These are phyloP conservation scores for Penicillium sp. DNA, from an alignment of 2,329 filamentous ascomycete genomes.

Conservation along the genomic window DNA sequence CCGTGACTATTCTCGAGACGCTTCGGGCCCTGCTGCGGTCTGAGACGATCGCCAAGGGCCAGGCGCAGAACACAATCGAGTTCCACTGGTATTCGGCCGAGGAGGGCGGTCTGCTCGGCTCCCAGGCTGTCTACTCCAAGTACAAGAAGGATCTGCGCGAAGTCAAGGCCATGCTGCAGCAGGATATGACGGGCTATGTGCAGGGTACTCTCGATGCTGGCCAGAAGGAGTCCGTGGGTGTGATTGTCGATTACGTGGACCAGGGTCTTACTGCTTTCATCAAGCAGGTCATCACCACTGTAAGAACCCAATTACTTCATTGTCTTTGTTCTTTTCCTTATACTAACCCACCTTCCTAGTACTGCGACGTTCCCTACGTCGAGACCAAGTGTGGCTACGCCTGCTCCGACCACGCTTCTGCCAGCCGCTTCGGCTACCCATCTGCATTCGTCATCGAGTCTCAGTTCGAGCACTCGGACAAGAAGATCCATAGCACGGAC, in stretches of 20 bases:
- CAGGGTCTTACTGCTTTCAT: slow-evolving; percentile 81
- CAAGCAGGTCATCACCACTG: slow-evolving; percentile 77
- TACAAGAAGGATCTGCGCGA: slow-evolving; percentile 74
- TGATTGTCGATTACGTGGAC: slow-evolving; percentile 87
- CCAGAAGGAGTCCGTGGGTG: slow-evolving; percentile 80
- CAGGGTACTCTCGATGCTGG: slow-evolving; percentile 81
- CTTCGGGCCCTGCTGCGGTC: slow-evolving; percentile 77
- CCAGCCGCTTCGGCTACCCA: slow-evolving; percentile 66
- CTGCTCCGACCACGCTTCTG: slow-evolving; percentile 70
- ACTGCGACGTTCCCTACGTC: slow-evolving; percentile 85
- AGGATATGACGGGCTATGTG: slow-evolving; percentile 94
- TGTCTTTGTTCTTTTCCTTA: background rate
- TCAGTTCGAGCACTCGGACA: slow-evolving; percentile 62
- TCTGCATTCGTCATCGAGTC: slow-evolving; percentile 67
- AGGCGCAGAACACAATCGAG: slow-evolving; percentile 82
- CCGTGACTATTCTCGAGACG: slow-evolving; percentile 91
- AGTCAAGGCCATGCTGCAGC: slow-evolving; percentile 95
- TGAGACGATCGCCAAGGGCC: slow-evolving; percentile 68
- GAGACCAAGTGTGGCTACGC: slow-evolving; percentile 89
- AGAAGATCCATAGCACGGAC: slow-evolving; percentile 72
- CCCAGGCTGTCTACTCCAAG: slow-evolving; percentile 81
- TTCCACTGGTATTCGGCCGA: slow-evolving; percentile 97
- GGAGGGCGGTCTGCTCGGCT: slow-evolving; percentile 83
- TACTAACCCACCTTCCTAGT: slow-evolving; percentile 50
- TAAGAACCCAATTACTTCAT: slow-evolving; percentile 32